Conservation (phyloP, 2,329 filamentous ascomycete species). For the Fusarium subglutinans region DNA sequence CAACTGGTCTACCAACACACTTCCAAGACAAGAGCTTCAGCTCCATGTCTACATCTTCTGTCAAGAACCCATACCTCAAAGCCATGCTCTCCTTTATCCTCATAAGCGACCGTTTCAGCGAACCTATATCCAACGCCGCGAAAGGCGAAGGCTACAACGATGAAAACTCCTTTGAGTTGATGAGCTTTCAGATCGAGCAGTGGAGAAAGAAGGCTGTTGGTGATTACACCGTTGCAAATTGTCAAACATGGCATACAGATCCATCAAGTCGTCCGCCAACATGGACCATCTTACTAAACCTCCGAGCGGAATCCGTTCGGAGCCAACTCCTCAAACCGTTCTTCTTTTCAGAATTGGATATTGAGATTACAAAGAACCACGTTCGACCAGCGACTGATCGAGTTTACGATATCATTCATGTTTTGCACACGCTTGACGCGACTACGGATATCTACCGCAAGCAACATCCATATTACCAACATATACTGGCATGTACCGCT, state of each 20-base stretch:
- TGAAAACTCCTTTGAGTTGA: conserved; percentile 41
- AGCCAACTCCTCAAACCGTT: conserved; percentile 21
- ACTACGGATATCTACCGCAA: conserved; percentile 23
- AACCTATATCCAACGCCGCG: conserved; percentile 13
- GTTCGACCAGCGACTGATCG: conserved; percentile 16
- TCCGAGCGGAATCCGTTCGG: conserved; percentile 24
- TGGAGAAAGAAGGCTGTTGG: conserved; percentile 41
- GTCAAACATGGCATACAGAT: conserved; percentile 8
- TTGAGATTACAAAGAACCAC: conserved; percentile 20
- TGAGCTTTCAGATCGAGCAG: conserved; percentile 44
- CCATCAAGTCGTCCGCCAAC: conserved; percentile 17
- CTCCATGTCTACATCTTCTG: conserved; percentile 18
- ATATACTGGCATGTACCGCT: conserved; percentile 17
- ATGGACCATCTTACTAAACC: conserved; percentile 19
- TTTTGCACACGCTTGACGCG: conserved; percentile 6
- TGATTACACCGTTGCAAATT: conserved; percentile 6
- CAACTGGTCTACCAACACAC: conserved; percentile 17
- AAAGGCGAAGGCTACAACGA: conserved; percentile 35
- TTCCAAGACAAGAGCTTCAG: conserved; percentile 29
- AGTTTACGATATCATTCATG: conserved; percentile 21
- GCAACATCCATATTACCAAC: conserved; percentile 25
- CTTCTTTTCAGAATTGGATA: conserved; percentile 27
- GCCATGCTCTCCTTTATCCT: conserved; percentile 30
- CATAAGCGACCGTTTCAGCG: conserved; percentile 23
- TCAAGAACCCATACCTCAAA: conserved; percentile 21